Conservation (phyloP, 192 early-diverging fungal genomes). For the Jimgerdemannia lactiflua region DNA sequence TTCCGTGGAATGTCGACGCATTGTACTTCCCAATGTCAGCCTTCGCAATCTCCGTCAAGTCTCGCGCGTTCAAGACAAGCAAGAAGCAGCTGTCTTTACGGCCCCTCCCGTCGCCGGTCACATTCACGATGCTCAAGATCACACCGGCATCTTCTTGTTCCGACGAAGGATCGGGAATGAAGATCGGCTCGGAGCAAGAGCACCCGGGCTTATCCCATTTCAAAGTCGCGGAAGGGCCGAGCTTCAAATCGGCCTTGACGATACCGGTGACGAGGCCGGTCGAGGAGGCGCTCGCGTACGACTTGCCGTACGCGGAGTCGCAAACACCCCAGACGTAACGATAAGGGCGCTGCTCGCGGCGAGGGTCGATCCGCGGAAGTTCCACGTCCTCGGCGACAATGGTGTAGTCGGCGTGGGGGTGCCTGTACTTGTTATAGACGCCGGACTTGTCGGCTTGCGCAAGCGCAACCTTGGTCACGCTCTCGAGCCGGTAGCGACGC, state of each 20-base stretch:
- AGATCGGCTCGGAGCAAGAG: constrained; percentile 35
- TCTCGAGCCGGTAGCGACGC: neutral
- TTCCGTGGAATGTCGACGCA: constrained; percentile 19
- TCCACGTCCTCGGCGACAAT: constrained; percentile 34
- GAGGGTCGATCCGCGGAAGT: constrained; percentile 31
- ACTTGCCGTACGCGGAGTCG: constrained; percentile 24
- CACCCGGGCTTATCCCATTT: constrained; percentile 36
- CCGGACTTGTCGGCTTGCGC: neutral
- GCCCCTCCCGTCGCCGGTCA: neutral
- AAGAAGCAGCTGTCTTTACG: constrained; percentile 19
- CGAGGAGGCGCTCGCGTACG: constrained; percentile 21
- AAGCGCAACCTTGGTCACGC: neutral
- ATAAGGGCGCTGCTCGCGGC: constrained; percentile 20
- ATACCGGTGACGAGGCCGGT: constrained; percentile 7
- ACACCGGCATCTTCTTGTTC: constrained; percentile 39
- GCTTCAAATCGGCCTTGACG: constrained; percentile 29
- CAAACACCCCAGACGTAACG: constrained; percentile 34
- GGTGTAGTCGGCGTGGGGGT: constrained; percentile 16
- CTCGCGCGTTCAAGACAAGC: constrained; percentile 26
- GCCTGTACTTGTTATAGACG: neutral
- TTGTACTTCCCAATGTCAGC: constrained; percentile 21
- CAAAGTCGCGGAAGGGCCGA: neutral
- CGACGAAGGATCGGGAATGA: constrained; percentile 21
- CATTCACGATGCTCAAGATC: constrained; percentile 27
- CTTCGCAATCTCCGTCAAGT: constrained; percentile 22